Percentiles rank a stretch among this genome's conserved stretches.
phyloP scores from a whole-genome alignment of 176 grass and related monocot genomes.

The Phoenix dactylifera region DNA sequence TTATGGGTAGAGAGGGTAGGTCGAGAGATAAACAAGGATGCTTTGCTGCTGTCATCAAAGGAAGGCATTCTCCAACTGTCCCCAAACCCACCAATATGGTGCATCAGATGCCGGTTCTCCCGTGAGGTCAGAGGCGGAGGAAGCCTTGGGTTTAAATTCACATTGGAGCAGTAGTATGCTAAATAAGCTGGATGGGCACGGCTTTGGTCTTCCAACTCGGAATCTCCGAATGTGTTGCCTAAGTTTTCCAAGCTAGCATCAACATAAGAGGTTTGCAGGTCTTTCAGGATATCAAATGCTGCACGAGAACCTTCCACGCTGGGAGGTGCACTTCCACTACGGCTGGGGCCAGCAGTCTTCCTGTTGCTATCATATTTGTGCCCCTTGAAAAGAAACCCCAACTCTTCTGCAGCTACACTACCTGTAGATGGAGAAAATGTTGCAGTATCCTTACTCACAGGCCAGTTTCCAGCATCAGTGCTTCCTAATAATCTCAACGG shows the following conservation, averaged over 20 bases:
- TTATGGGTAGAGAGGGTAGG: conserved; percentile 74
- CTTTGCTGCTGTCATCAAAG: conserved; percentile 36
- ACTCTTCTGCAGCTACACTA: conserved; percentile 48
- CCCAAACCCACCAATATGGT: conserved; percentile 36
- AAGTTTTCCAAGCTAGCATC: conserved; percentile 39
- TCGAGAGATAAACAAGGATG: conserved; percentile 48
- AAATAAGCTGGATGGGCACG: conserved; percentile 77
- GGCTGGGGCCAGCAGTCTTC: conserved; percentile 52
- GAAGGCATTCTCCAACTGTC: conserved; percentile 11
- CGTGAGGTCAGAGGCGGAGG: conserved; percentile 77
- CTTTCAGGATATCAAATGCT: conserved; percentile 52
- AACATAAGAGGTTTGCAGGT: conserved; percentile 29
- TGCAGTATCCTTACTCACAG: conserved; percentile 34
- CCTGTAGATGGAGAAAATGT: conserved; percentile 33
- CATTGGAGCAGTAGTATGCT: conserved; percentile 82
- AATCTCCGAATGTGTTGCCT: conserved; percentile 19
- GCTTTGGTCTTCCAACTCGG: conserved; percentile 54
- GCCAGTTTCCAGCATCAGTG: conserved; percentile 49
- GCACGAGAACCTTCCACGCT: conserved; percentile 91
- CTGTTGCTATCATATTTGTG: conserved; percentile 40
- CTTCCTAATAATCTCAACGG: conserved; percentile 59
- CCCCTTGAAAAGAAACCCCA: conserved; percentile 46
- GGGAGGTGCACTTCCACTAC: conserved; percentile 86
- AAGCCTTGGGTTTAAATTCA: conserved; percentile 93
- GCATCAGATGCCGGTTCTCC: conserved; percentile 66